Percentiles rank a stretch among this genome's conserved stretches.
phyloP scores from a whole-genome alignment of 176 grass and related monocot genomes.

The Oropetium thomaeum region DNA sequence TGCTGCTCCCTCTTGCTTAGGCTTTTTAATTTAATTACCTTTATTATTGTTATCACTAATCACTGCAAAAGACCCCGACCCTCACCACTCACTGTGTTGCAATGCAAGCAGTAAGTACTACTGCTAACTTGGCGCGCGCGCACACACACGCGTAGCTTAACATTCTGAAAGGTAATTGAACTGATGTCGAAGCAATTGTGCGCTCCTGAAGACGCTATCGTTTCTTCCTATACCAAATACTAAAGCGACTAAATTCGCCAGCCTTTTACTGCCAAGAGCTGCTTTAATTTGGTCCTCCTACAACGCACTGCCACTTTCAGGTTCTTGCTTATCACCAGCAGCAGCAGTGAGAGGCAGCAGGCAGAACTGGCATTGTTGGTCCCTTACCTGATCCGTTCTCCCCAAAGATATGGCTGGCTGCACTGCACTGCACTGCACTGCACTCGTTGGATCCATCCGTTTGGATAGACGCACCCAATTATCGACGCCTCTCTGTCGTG shows the following conservation, averaged over 20 bases:
- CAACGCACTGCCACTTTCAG: background rate
- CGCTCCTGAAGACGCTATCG: too few relatives aligned
- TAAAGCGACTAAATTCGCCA: conserved; percentile 33
- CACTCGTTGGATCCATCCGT: conserved; percentile 10
- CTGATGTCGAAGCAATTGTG: too few relatives aligned
- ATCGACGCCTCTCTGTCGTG: background rate
- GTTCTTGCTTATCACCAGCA: background rate
- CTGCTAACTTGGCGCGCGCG: too few relatives aligned
- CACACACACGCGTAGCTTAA: too few relatives aligned
- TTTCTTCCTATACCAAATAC: too few relatives aligned
- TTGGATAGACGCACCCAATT: conserved; percentile 13
- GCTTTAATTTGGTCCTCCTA: conserved; percentile 25
- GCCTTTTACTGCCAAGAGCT: too few relatives aligned
- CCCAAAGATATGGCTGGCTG: background rate
- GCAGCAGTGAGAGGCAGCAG: conserved; percentile 26
- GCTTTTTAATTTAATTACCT: conserved; percentile 13
- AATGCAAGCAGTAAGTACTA: too few relatives aligned
- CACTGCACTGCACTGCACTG: too few relatives aligned
- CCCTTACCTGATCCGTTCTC: conserved; percentile 13
- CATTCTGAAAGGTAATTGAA: too few relatives aligned
- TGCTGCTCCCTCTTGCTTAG: conserved; percentile 22
- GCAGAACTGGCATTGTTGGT: conserved; percentile 1
- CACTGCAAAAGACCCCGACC: too few relatives aligned
- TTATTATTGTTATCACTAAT: too few relatives aligned
- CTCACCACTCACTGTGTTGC: background rate